A percentile compares a stretch with the other conserved stretches of the same genome.
Evolutionary conservation across 2,329 filamentous ascomycete species (phyloP).

Genomic region (Claviceps capensis): DNA sequence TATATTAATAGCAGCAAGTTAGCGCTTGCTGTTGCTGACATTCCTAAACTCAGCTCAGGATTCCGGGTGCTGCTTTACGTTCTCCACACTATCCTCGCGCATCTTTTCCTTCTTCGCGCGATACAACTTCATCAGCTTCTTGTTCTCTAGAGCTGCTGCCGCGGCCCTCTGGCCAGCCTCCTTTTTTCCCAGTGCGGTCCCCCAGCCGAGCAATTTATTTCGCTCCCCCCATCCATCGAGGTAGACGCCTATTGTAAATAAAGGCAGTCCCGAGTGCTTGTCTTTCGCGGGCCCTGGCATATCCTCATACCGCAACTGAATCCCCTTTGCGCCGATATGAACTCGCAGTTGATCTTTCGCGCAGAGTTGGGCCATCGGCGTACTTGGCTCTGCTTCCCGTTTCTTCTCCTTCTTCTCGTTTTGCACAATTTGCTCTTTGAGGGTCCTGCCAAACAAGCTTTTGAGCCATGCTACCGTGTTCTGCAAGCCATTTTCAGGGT

Average conservation of each 20-base stretch:
- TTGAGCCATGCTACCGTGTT: constrained; percentile 59
- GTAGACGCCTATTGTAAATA: constrained; percentile 51
- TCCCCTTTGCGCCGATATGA: constrained; percentile 38
- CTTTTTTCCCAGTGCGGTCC: constrained; percentile 51
- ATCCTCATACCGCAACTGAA: constrained; percentile 49
- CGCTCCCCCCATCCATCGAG: constrained; percentile 57
- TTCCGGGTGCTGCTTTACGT: neutral
- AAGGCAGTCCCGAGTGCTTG: constrained; percentile 35
- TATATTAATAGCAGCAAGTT: neutral
- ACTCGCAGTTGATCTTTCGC: constrained; percentile 19
- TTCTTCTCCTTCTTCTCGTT: constrained; percentile 7
- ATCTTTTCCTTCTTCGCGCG: constrained; percentile 28
- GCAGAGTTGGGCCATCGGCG: neutral
- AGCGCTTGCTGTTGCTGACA: neutral
- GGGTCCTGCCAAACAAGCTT: constrained; percentile 54
- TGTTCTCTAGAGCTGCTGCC: constrained; percentile 47
- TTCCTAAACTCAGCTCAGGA: neutral
- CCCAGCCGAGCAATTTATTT: constrained; percentile 46
- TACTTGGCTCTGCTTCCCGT: neutral
- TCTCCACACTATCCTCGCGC: neutral
- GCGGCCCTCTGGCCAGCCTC: constrained; percentile 59
- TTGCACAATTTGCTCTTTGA: constrained; percentile 39
- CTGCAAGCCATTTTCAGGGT: constrained; percentile 46
- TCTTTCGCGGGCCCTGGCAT: constrained; percentile 38
- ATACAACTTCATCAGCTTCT: constrained; percentile 44